phyloP scores from a whole-genome alignment of 2,329 filamentous ascomycete species.

The Chaetomiaceae sp. region DNA sequence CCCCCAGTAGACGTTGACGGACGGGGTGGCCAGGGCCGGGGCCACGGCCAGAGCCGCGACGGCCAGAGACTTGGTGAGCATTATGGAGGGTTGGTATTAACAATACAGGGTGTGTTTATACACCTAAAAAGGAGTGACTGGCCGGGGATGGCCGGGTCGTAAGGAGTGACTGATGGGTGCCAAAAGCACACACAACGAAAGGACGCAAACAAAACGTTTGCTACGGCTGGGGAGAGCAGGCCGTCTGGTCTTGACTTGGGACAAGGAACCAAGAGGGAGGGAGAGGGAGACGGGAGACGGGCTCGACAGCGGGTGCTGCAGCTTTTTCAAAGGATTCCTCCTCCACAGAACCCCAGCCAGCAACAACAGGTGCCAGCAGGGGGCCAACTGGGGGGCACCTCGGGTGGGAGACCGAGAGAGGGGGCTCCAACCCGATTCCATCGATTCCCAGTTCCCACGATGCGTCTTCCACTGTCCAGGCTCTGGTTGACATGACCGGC shows the following conservation, averaged over 20 bases:
- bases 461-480: too few species aligned
- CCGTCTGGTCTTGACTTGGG: conserved; percentile 27
- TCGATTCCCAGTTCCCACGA: conserved; percentile 4
- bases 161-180: conserved; percentile 27
- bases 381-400: not conserved
- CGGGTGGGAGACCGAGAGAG: not conserved
- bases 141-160: conserved; percentile 21
- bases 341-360: not conserved
- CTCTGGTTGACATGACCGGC: not conserved
- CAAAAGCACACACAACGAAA: conserved; percentile 32
- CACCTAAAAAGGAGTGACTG: conserved; percentile 22
- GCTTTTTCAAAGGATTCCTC: conserved; percentile 19
- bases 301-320: conserved; percentile 10
- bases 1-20: conserved; percentile 34
- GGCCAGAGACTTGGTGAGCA: conserved; percentile 27
- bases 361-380: not conserved
- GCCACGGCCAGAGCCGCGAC: conserved; percentile 27
- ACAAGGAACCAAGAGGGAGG: conserved; percentile 17
- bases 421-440: too few species aligned
- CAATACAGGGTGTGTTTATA: conserved; percentile 11
- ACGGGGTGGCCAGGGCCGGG: conserved; percentile 23
- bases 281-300: conserved; percentile 8
- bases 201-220: conserved; percentile 34
- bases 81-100: conserved; percentile 23
- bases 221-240: conserved; percentile 27